These are phyloP conservation scores for Fusarium chlamydosporum DNA, from an alignment of 2,329 filamentous ascomycete genomes.

Conservation along the genomic window DNA sequence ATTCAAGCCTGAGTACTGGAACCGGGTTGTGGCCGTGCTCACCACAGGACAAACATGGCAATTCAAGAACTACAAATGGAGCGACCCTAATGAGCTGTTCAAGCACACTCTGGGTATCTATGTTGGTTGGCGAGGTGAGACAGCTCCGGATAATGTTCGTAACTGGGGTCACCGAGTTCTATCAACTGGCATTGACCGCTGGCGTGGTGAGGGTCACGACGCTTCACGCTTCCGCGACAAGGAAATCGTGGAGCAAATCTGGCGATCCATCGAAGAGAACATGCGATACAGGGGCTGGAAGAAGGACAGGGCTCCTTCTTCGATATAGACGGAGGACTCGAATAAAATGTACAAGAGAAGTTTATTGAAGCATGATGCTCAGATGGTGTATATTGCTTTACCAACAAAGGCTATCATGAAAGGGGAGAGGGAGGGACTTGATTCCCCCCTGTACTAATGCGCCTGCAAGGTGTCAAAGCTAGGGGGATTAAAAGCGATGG, in stretches of 20 bases:
- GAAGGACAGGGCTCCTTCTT: constrained; percentile 74
- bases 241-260: constrained; percentile 93
- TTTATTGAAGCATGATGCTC: constrained; percentile 5
- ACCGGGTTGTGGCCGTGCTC: constrained; percentile 93
- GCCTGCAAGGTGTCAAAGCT: constrained; percentile 30
- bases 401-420: constrained; percentile 18
- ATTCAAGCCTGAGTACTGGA: constrained; percentile 99
- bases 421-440: constrained; percentile 15
- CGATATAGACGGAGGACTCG: constrained; percentile 57
- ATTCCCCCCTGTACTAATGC: constrained; percentile 37
- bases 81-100: constrained; percentile 88
- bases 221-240: constrained; percentile 83
- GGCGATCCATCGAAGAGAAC: constrained; percentile 87
- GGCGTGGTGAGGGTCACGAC: constrained; percentile 71
- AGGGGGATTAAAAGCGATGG: constrained; percentile 50
- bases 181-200: constrained; percentile 86
- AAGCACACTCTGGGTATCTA: constrained; percentile 88
- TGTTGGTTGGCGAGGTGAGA: constrained; percentile 91
- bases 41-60: constrained; percentile 98
- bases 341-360: constrained; percentile 10
- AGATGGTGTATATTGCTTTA: constrained; percentile 10
- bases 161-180: constrained; percentile 89
- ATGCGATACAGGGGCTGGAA: constrained; percentile 91
- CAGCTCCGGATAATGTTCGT: constrained; percentile 80
- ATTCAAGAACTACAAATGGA: constrained; percentile 99